A percentile compares a stretch with the other conserved stretches of the same genome.
Evolutionary conservation across 192 early-diverging fungal genomes (phyloP).

Genomic region (Backusella morwellensis): DNA sequence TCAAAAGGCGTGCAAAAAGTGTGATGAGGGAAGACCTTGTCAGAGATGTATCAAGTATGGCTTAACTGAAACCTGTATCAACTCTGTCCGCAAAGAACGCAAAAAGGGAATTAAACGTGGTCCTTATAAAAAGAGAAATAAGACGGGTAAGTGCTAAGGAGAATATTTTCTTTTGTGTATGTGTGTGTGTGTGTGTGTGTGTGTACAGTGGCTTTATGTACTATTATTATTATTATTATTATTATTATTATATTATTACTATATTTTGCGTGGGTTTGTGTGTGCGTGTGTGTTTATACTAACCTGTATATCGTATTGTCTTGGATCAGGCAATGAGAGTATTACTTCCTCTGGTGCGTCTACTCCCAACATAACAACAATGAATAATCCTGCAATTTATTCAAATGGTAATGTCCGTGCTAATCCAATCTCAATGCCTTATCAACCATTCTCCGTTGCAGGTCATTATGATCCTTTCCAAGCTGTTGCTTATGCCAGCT

Average conservation of each 20-base stretch:
- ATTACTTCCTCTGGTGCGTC: constrained; percentile 6
- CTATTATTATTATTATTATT: background rate
- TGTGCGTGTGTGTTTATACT: background rate
- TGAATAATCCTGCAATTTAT: constrained; percentile 5
- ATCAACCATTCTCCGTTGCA: constrained; percentile 1
- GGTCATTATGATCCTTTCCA: constrained; percentile 24
- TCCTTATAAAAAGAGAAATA: constrained; percentile 66
- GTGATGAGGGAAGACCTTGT: constrained; percentile 81
- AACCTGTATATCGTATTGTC: background rate
- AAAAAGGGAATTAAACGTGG: constrained; percentile 83
- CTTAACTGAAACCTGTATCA: constrained; percentile 62
- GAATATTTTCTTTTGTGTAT: background rate
- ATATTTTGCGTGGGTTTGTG: background rate
- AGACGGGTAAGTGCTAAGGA: background rate
- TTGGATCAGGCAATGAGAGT: constrained; percentile 3
- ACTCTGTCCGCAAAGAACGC: constrained; percentile 78
- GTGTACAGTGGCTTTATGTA: background rate
- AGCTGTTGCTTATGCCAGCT: constrained; percentile 1
- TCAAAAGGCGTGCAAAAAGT: constrained; percentile 89
- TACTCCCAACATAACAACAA: background rate
- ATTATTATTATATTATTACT: background rate
- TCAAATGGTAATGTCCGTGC: background rate
- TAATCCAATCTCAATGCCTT: constrained; percentile 8
- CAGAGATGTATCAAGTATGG: constrained; percentile 73
- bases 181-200: background rate